Percentiles rank a stretch among this genome's conserved stretches.
Conservation (phyloP, 192 early-diverging fungal genomes). For the Thamnidium elegans region DNA sequence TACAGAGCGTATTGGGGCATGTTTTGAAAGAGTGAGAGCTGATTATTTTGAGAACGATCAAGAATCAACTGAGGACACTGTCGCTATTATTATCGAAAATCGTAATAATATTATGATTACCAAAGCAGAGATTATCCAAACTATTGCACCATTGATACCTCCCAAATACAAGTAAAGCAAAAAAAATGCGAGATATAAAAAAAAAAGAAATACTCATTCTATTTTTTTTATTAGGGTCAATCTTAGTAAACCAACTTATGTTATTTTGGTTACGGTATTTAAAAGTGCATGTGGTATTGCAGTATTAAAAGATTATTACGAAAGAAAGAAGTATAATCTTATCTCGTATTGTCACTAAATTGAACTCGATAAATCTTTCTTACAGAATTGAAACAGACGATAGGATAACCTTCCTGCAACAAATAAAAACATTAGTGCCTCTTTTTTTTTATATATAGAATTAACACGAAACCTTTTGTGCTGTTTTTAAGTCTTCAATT, state of each 20-base stretch:
- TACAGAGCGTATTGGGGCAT: conserved; percentile 27
- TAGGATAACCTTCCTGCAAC: conserved; percentile 40
- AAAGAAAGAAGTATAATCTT: conserved; percentile 45
- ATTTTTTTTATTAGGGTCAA: conserved; percentile 25
- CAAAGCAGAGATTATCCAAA: conserved; percentile 31
- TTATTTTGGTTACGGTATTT: conserved; percentile 45
- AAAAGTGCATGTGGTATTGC: conserved; percentile 48
- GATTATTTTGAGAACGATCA: conserved; percentile 11
- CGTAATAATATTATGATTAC: conserved; percentile 39
- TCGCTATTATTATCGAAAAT: conserved; percentile 43
- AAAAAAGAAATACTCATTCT: background rate
- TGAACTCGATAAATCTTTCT: conserved; percentile 41
- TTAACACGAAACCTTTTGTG: conserved; percentile 37
- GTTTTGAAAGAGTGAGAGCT: conserved; percentile 12
- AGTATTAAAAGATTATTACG: conserved; percentile 40
- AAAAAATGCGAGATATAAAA: background rate
- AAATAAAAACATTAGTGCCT: conserved; percentile 14
- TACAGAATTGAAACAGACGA: conserved; percentile 59
- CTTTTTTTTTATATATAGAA: conserved; percentile 3
- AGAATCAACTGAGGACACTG: conserved; percentile 10
- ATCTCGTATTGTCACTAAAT: background rate
- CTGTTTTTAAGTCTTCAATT: conserved; percentile 41
- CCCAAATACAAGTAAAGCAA: conserved; percentile 27
- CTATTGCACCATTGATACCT: conserved; percentile 28
- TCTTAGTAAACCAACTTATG: conserved; percentile 39